Evolutionary conservation across 2,329 filamentous ascomycete species (phyloP), one percentile per base, ranked within the genome.

Genomic region (Pleochaeta shiraiana): DNA sequence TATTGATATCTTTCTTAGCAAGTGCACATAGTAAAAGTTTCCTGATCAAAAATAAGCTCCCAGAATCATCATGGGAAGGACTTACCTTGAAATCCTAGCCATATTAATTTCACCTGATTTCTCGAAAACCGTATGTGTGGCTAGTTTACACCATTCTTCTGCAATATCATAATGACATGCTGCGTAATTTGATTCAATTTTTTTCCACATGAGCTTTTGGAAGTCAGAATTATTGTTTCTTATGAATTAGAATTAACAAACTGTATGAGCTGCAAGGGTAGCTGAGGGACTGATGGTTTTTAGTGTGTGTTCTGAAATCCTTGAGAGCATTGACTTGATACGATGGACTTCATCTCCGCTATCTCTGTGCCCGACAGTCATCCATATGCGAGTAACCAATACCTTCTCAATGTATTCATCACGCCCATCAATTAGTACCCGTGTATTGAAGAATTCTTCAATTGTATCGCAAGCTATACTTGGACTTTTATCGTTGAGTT

Each of bases 121-220:
- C 14, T 79, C 75, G 68, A 96, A 90, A 0, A 88, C 70, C 0
- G 76, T 72, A 70, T 90, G 85, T 14, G 87, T 76, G 0, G 87
- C 84, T 21, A 90, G 72, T 7, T 74, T 77, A 69, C 88, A 95
- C 90, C 89, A 96, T 63, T 76, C 74, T 67, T 86, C 80, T 0
- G 86, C 81, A 16, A 77, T 68, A 1, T 78, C 75, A 64, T 80
- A 81, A 19, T 82, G 74, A 1, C 78, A 76, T 34, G 80, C 77
- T 0, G 74, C 74, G 67, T 81, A 83, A 16, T 77, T 76, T 0
- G 77, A 74, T 63, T 90, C 86, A n/a, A 88, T 77, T 30, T 79
- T 81, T 74, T 90, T 93, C 90, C 90, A 96, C 3, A 95, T 75
- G 3, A 95, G 73, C 87, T 92, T 66, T 67, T 43, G 6, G 11